Conservation (phyloP, 208 protist genomes). For the Wallacemonas sp. region DNA sequence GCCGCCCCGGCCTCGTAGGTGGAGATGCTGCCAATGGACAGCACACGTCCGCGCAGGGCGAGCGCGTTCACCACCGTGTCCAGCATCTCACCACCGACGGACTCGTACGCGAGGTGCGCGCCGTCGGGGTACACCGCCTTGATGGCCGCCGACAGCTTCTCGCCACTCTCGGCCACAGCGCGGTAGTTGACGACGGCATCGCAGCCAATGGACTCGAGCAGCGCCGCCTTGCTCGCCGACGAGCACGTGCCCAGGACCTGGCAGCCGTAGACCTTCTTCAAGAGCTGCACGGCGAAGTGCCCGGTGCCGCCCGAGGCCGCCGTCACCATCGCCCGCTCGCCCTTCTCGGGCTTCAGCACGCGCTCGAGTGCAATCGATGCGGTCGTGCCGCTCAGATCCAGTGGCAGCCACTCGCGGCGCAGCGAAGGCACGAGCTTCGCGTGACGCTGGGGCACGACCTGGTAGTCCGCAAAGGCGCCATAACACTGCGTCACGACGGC, state of each 20-base stretch:
- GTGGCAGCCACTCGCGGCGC: constrained; percentile 58
- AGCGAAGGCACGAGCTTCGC: constrained; percentile 53
- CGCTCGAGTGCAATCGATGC: constrained; percentile 86
- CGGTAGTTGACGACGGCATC: constrained; percentile 82
- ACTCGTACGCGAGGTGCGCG: constrained; percentile 91
- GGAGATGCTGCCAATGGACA: constrained; percentile 85
- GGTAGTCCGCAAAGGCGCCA: constrained; percentile 84
- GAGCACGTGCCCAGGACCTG: constrained; percentile 89
- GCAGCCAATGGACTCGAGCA: constrained; percentile 68
- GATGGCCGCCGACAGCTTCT: constrained; percentile 34
- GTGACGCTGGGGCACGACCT: constrained; percentile 52
- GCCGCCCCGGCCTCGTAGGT: constrained; percentile 43
- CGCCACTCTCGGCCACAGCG: constrained; percentile 20
- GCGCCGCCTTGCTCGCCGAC: constrained; percentile 66
- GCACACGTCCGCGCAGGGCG: constrained; percentile 64
- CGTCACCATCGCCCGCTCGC: constrained; percentile 84
- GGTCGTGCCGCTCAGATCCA: constrained; percentile 85
- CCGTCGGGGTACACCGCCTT: constrained; percentile 56
- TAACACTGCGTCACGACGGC: constrained; percentile 74
- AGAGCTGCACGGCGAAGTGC: constrained; percentile 89
- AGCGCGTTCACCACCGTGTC: constrained; percentile 66
- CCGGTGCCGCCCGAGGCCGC: constrained; percentile 91
- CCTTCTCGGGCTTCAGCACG: constrained; percentile 61
- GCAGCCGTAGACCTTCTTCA: constrained; percentile 80
- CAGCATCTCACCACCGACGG: constrained; percentile 85